A percentile compares a stretch with the other conserved stretches of the same genome.
Conservation (phyloP, 1,284 basidiomycete genomes). For the Athelia sp. region DNA sequence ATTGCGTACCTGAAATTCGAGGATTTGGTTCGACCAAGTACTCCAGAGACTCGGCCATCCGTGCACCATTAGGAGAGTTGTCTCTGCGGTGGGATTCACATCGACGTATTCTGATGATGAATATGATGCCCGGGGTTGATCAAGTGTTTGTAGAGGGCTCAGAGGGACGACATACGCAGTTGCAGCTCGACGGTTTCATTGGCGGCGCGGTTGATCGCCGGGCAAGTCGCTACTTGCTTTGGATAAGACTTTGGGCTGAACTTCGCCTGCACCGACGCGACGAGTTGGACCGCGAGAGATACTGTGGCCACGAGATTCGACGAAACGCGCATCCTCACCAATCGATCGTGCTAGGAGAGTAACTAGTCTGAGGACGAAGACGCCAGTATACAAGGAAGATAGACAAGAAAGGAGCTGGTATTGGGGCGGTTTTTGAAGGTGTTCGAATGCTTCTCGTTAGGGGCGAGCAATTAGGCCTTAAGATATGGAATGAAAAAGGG, state of each 20-base stretch:
- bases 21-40: slow-evolving; percentile 64
- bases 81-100: slow-evolving; percentile 45
- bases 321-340: not conserved
- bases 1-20: slow-evolving; percentile 46
- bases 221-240: slow-evolving; percentile 13
- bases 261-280: not conserved
- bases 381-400: too few species aligned
- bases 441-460: too few species aligned
- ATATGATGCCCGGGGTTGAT: not conserved
- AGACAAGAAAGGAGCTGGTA: too few species aligned
- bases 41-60: slow-evolving; percentile 75
- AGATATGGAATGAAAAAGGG: too few species aligned
- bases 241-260: not conserved
- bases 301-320: not conserved
- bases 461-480: too few species aligned
- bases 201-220: slow-evolving; percentile 18
- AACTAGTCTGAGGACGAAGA: too few species aligned
- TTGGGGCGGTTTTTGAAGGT: too few species aligned
- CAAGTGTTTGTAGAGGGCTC: not conserved
- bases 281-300: not conserved
- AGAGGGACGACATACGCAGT: slow-evolving; percentile 15
- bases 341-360: too few species aligned
- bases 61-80: slow-evolving; percentile 60
- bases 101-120: slow-evolving; percentile 52
- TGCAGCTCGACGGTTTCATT: slow-evolving; percentile 15